phyloP scores from a whole-genome alignment of 805 yeast genomes.

The Myxozyma neglecta region DNA sequence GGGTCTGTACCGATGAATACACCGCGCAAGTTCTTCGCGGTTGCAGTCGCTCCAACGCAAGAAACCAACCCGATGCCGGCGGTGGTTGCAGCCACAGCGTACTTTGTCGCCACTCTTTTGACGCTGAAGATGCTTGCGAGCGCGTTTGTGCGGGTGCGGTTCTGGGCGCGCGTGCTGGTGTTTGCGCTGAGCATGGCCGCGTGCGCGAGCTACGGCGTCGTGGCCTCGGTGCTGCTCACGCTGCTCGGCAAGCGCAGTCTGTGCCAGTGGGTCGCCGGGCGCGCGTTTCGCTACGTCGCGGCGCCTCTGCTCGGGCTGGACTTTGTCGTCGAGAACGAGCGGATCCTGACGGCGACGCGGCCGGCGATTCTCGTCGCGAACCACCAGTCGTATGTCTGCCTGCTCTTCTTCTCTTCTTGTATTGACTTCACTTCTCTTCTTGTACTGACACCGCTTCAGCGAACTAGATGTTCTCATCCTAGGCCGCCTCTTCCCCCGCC shows the following conservation, averaged over 20 bases:
- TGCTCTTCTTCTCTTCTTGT: not conserved
- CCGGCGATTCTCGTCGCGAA: slow-evolving; percentile 85
- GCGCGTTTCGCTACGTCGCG: slow-evolving; percentile 68
- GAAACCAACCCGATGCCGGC: slow-evolving; percentile 34
- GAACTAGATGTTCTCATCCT: slow-evolving; percentile 79
- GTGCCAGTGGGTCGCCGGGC: slow-evolving; percentile 87
- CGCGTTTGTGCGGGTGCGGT: slow-evolving; percentile 40
- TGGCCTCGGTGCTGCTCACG: slow-evolving; percentile 67
- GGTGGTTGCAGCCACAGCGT: slow-evolving; percentile 12
- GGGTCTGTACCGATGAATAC: no score
- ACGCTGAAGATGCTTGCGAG: slow-evolving; percentile 22
- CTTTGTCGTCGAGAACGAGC: slow-evolving; percentile 67
- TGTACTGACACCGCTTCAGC: slow-evolving; percentile 36
- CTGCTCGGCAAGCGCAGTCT: slow-evolving; percentile 72
- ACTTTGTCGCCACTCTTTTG: slow-evolving; percentile 17
- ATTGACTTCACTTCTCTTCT: not conserved
- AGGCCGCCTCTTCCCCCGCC: slow-evolving; percentile 81
- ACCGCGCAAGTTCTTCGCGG: no score
- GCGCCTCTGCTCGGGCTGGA: slow-evolving; percentile 66
- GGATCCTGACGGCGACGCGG: slow-evolving; percentile 47
- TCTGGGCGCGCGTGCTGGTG: slow-evolving; percentile 38
- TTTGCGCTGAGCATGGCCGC: slow-evolving; percentile 37
- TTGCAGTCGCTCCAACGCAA: no score
- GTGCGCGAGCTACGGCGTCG: slow-evolving; percentile 47
- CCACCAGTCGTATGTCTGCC: slow-evolving; percentile 59